Conservation (phyloP, 1,284 basidiomycete genomes). For the Anthracocystis panici-leucophaei region DNA sequence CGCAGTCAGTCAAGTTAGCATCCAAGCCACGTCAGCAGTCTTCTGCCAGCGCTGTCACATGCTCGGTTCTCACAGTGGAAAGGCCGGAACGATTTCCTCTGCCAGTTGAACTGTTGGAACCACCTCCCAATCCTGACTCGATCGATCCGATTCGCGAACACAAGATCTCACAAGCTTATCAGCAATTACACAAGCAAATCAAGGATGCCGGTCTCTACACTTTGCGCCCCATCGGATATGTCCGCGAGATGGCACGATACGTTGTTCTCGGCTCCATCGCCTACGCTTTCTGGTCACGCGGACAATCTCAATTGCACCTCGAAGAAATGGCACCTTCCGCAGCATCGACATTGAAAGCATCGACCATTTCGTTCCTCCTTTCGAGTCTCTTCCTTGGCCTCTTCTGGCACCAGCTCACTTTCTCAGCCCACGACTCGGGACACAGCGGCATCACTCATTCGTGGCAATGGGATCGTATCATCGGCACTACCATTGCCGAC, state of each 20-base stretch:
- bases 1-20: background rate
- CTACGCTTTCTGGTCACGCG: constrained; percentile 73
- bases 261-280: constrained; percentile 76
- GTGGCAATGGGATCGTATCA: constrained; percentile 83
- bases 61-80: constrained; percentile 18
- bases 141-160: constrained; percentile 77
- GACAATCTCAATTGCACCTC: constrained; percentile 26
- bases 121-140: constrained; percentile 68
- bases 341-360: constrained; percentile 2
- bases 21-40: background rate
- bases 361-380: constrained; percentile 73
- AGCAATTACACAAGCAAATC: constrained; percentile 81
- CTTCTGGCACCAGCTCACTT: constrained; percentile 94
- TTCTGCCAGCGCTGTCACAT: background rate
- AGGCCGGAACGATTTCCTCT: constrained; percentile 59
- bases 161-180: constrained; percentile 83
- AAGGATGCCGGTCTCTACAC: constrained; percentile 85
- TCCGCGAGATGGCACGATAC: constrained; percentile 86
- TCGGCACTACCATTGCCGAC: constrained; percentile 85
- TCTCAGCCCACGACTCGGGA: constrained; percentile 92
- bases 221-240: constrained; percentile 88
- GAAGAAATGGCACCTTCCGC: constrained; percentile 1
- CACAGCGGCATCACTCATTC: constrained; percentile 92
- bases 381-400: constrained; percentile 84
- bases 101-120: constrained; percentile 67